Percentiles rank a stretch among this genome's conserved stretches.
phyloP scores from a whole-genome alignment of 148 eudicot species.

The Limonium bicolor region DNA sequence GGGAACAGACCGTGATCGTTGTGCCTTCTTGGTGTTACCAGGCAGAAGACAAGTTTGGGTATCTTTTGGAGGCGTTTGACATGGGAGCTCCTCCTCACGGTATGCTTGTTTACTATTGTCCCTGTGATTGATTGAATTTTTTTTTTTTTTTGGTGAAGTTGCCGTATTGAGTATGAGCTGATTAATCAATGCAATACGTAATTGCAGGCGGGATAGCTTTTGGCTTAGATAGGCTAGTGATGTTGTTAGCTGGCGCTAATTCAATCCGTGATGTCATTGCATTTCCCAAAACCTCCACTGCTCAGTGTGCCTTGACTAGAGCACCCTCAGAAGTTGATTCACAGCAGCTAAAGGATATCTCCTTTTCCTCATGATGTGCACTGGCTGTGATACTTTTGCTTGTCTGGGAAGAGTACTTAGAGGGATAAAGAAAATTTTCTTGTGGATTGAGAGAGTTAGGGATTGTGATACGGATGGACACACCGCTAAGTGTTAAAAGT shows the following conservation, averaged over 20 bases:
- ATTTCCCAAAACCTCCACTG: constrained; percentile 82
- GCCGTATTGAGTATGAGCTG: too few relatives aligned
- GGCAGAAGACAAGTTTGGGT: constrained; percentile 96
- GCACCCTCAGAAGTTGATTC: constrained; percentile 86
- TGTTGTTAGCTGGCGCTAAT: constrained; percentile 73
- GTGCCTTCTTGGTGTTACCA: constrained; percentile 16
- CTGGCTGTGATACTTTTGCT: too few relatives aligned
- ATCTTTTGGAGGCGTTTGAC: constrained; percentile 94
- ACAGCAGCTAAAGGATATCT: constrained; percentile 59
- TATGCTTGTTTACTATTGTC: constrained; percentile 10
- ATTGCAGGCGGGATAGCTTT: constrained; percentile 94
- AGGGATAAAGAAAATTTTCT: too few relatives aligned
- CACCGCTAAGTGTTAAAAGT: too few relatives aligned
- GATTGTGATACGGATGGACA: too few relatives aligned
- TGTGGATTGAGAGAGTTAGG: too few relatives aligned
- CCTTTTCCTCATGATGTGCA: too few relatives aligned
- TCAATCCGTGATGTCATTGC: constrained; percentile 93
- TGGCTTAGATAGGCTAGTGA: constrained; percentile 85
- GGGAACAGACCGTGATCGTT: too few relatives aligned
- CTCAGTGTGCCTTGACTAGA: constrained; percentile 86
- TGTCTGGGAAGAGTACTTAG: too few relatives aligned
- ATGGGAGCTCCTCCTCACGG: constrained; percentile 99
- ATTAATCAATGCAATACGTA: too few relatives aligned
- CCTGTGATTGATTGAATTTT: neutral
- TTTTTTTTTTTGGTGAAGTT: too few relatives aligned